Conservation (phyloP, 1,284 basidiomycete species). For the Ceraceosorus guamensis region DNA sequence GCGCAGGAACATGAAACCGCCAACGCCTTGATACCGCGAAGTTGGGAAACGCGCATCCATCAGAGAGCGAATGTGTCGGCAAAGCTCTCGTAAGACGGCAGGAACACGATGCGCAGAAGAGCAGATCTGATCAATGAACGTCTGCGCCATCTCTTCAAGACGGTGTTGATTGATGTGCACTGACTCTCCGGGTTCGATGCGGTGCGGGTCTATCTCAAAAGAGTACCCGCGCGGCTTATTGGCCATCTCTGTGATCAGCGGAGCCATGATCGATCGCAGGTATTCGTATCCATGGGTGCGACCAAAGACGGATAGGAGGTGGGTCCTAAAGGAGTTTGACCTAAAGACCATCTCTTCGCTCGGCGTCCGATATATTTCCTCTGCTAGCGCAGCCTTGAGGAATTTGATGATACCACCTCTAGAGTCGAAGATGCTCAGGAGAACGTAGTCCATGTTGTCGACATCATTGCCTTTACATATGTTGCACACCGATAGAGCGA, state of each 20-base stretch:
- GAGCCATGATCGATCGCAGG: conserved; percentile 37
- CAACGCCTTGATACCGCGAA: conserved; percentile 41
- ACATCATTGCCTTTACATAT: conserved; percentile 31
- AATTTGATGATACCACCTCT: conserved; percentile 37
- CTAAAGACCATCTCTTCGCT: conserved; percentile 44
- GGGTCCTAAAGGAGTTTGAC: conserved; percentile 41
- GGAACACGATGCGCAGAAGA: conserved; percentile 39
- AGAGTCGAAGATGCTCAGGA: conserved; percentile 40
- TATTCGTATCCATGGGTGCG: conserved; percentile 44
- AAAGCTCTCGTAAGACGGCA: conserved; percentile 41
- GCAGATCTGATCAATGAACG: conserved; percentile 42
- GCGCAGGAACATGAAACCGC: conserved; percentile 41
- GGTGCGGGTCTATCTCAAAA: conserved; percentile 39
- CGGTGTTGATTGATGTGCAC: conserved; percentile 30
- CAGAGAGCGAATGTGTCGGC: conserved; percentile 37
- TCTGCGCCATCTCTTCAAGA: conserved; percentile 39
- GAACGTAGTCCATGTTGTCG: conserved; percentile 28
- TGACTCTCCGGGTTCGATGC: conserved; percentile 30
- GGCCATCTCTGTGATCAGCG: conserved; percentile 38
- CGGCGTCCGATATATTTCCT: conserved; percentile 33
- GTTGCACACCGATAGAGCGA: conserved; percentile 36
- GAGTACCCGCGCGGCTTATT: conserved; percentile 35
- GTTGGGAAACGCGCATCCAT: conserved; percentile 38
- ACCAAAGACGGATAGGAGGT: conserved; percentile 36
- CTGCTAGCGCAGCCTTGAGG: conserved; percentile 33